Base-by-base conservation (phyloP, 2,329 filamentous ascomycete species). In the Sarocladiaceae sp. region DNA sequence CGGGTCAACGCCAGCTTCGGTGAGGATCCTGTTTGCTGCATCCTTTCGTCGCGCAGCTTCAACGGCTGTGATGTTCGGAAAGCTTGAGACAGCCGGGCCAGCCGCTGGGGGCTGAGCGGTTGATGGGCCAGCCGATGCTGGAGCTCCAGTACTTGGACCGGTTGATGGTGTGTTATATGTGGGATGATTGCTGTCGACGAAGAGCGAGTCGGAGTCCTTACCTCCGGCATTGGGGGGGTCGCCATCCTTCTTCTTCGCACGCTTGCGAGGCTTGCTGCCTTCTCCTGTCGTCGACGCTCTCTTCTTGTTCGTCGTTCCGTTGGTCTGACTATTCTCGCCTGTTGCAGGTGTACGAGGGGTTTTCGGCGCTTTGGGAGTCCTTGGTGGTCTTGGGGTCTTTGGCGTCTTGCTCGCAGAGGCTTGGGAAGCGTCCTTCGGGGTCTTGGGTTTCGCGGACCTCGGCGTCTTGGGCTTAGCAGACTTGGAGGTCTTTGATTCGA, bases 11-110 rank as follows among this genome's bases (percentile, higher is more conserved):
- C 64, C 66, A n/a, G 60, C 67, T 2, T 65, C 63, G 2, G 37
- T 58, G 4, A 80, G 65, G 23, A 78, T 61, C 19, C 62, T 60
- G n/a, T 65, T 63, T 6, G 77, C 75, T 6, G 64, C 63, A 9
- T 73, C 67, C 37, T 64, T 64, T 31, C 76, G 67, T 19, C 74
- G 67, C n/a, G 66, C 64, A 12, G 70, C 68, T 53, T 79, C 75
- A 11, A 63, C 68, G 2, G 68, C 64, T 3, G 63, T 55, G 6
- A 67, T 53, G 20, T 64, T 64, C 4, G 40, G 16, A 68, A 59
- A 6, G 60, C 48, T 32, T 58, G 52, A 7, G 11, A 6, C 19
- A 3, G 40, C 29, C 7, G 45, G 34, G 5, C 46, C 51, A 11
- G 48, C 39, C 6, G 50, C 45, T 20, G 52, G 32, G 26, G 45